Evolutionary conservation across 345 rosid genomes (phyloP), one percentile per base, ranked within the genome.

Genomic region (Salix koriyanagi): DNA sequence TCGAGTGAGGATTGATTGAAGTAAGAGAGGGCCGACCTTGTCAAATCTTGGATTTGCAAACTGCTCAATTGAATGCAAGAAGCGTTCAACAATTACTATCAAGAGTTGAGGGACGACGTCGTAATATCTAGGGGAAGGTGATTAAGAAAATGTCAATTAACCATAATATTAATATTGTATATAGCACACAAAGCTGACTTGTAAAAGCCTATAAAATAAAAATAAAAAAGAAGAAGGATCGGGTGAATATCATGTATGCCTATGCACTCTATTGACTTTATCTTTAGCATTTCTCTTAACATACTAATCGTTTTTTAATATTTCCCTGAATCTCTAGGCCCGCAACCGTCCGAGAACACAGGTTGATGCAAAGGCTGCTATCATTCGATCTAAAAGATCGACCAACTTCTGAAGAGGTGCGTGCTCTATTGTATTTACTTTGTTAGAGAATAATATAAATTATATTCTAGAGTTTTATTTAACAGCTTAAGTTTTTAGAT

Each of bases 401-500:
- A 30, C 32, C 32, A 30, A 30, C 32, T 30, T 30, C 32, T 30
- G 4, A 30, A 30, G 32, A 30, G 4, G 4, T 30, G 32, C 32
- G 3, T 30, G 32, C 32, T 30, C 32, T 30, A 2, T 30, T 3
- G 0, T 30, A 30, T 30, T 30, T 30, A 0, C 0, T 30, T 30
- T 30, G 3, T 30, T 30, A 2, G 32, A 30, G 0, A 2, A 4
- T 30, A 30, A 30, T 30, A 30, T 30, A 30, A 30, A 30, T 30
- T 0, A 30, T 30, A 30, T 30, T 30, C 0, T 30, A 30, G 4
- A 0, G 0, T 30, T 0, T 30, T 30, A 30, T 30, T 0, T 30
- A 30, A 30, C 0, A 30, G 0, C 0, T 30, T 30, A 30, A 30
- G 0, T 0, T 30, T 30, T 30, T 30, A 2, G 0, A 0, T 2